phyloP scores from a whole-genome alignment of 2,329 filamentous ascomycete species.

The Thelonectria olida region DNA sequence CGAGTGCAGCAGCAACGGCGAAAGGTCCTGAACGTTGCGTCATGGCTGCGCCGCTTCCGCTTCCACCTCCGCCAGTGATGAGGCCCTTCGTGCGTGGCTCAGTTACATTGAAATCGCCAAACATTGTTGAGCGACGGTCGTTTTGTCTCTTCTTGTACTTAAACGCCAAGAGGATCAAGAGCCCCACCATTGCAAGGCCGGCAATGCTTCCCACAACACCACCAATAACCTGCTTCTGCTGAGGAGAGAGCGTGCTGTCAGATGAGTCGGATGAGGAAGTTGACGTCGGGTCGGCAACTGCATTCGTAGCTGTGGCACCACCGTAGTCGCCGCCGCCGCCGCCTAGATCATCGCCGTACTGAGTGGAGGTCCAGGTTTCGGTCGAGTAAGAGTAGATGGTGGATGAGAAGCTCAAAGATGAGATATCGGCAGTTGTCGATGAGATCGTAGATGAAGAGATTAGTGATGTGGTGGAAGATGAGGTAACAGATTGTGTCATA shows the following conservation, averaged over 20 bases:
- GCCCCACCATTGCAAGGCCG: constrained; percentile 64
- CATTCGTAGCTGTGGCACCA: constrained; percentile 25
- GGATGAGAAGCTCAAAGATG: constrained; percentile 30
- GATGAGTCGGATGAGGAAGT: constrained; percentile 29
- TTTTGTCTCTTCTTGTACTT: constrained; percentile 64
- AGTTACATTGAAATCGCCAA: constrained; percentile 52
- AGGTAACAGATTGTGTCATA: constrained; percentile 24
- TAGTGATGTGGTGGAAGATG: constrained; percentile 29
- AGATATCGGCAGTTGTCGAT: constrained; percentile 24
- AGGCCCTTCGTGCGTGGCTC: constrained; percentile 42
- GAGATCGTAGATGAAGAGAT: constrained; percentile 25
- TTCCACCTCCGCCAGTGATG: constrained; percentile 37
- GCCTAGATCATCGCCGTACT: constrained; percentile 29
- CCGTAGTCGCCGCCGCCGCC: constrained; percentile 20
- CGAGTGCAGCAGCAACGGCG: constrained; percentile 59
- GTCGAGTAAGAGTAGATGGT: constrained; percentile 38
- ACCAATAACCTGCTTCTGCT: constrained; percentile 58
- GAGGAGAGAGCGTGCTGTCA: constrained; percentile 38
- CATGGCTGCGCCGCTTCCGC: constrained; percentile 49
- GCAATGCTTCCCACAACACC: constrained; percentile 67
- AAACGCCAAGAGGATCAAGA: constrained; percentile 63
- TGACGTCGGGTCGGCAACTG: constrained; percentile 34
- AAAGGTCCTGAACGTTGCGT: constrained; percentile 52
- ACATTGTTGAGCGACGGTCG: constrained; percentile 51
- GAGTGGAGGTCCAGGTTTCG: constrained; percentile 36